Percentiles rank a stretch among this genome's conserved stretches.
These are phyloP conservation scores for Pelargonium cotyledonis DNA, from an alignment of 441 rosid genomes.

Conservation along the genomic window DNA sequence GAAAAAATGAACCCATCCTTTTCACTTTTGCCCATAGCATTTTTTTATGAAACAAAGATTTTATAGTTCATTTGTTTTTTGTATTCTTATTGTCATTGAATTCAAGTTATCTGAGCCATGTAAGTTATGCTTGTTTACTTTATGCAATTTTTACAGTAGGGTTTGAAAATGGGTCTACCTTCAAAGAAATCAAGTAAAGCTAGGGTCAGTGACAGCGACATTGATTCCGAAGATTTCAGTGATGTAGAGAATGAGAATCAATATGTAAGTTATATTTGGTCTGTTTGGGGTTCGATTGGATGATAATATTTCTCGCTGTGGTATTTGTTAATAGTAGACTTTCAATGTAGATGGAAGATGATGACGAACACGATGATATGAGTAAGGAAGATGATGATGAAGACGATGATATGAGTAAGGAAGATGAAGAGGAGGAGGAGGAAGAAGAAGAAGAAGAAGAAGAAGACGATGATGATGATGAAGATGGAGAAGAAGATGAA, in stretches of 20 bases:
- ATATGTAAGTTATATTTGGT: conserved; percentile 12
- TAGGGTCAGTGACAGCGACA: conserved; percentile 20
- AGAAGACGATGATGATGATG: conserved; percentile 20
- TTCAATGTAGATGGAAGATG: conserved; percentile 18
- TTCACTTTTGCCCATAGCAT: too few relatives aligned
- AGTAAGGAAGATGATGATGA: conserved; percentile 20
- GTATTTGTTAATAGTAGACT: conserved; percentile 6
- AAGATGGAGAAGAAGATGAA: conserved; percentile 27
- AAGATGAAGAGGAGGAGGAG: conserved; percentile 19
- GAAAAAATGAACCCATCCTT: too few relatives aligned
- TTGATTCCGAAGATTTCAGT: conserved; percentile 36
- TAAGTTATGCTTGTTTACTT: too few relatives aligned
- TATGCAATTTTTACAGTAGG: background rate
- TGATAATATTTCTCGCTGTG: background rate
- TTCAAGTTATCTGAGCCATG: too few relatives aligned
- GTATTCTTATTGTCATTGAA: too few relatives aligned
- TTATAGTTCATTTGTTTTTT: too few relatives aligned
- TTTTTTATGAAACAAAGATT: too few relatives aligned
- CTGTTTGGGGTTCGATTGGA: background rate
- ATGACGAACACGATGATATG: conserved; percentile 11
- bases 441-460: conserved; percentile 20
- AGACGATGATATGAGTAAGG: conserved; percentile 18
- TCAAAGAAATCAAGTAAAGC: conserved; percentile 34
- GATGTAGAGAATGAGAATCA: conserved; percentile 29
- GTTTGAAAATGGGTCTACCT: conserved; percentile 32